Evolutionary conservation across 2,329 filamentous ascomycete species (phyloP).

Genomic region (Exophiala sp.): DNA sequence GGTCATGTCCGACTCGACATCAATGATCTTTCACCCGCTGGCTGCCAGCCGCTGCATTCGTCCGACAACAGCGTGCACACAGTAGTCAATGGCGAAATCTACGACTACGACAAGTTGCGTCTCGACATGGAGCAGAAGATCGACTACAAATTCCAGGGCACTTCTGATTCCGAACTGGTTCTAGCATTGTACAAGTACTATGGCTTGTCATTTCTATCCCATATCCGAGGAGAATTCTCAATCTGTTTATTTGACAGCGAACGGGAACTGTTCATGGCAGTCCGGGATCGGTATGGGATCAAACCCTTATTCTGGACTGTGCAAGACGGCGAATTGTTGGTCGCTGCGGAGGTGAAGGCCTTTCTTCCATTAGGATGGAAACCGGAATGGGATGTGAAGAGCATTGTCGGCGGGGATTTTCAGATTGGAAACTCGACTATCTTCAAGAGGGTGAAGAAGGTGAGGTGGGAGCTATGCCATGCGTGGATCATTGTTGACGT

Average conservation of each 20-base stretch:
- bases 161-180: constrained; percentile 52
- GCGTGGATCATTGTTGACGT: neutral
- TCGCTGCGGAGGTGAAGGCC: constrained; percentile 55
- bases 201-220: constrained; percentile 44
- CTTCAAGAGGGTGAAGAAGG: constrained; percentile 49
- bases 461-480: constrained; percentile 16
- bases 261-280: constrained; percentile 44
- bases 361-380: constrained; percentile 52
- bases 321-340: constrained; percentile 39
- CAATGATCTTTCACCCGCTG: constrained; percentile 50
- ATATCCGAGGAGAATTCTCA: constrained; percentile 55
- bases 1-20: constrained; percentile 53
- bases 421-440: constrained; percentile 46
- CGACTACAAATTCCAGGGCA: constrained; percentile 45
- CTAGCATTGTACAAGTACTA: constrained; percentile 52
- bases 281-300: constrained; percentile 52
- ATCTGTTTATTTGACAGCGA: constrained; percentile 51
- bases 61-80: constrained; percentile 46
- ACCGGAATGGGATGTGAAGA: constrained; percentile 52
- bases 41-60: constrained; percentile 47
- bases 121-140: constrained; percentile 34
- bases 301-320: constrained; percentile 56
- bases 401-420: constrained; percentile 45
- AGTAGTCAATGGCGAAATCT: constrained; percentile 61
- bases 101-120: constrained; percentile 50